These are phyloP conservation scores for Dioszegia hungarica DNA, from an alignment of 768 basidiomycete species.

Conservation along the genomic window DNA sequence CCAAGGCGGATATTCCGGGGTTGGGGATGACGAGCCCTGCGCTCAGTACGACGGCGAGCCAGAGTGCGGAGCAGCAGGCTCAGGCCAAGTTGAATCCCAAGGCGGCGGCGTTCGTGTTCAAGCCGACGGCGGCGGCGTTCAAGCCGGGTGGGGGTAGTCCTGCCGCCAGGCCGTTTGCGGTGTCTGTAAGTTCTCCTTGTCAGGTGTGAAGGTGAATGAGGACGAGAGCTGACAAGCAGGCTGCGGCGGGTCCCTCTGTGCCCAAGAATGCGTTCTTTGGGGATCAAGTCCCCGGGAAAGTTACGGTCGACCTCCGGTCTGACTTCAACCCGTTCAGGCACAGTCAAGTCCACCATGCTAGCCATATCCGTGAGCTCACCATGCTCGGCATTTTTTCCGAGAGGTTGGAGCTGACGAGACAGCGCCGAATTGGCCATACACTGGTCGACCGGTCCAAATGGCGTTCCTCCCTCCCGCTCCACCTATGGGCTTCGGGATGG, in stretches of 20 bases:
- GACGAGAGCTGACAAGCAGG: conserved; percentile 9
- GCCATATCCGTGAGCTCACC: conserved; percentile 63
- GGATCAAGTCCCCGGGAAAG: conserved; percentile 63
- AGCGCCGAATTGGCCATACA: conserved; percentile 79
- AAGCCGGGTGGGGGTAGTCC: conserved; percentile 53
- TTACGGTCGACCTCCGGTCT: conserved; percentile 79
- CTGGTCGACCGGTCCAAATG: conserved; percentile 74
- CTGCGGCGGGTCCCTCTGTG: conserved; percentile 25
- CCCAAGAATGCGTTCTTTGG: conserved; percentile 77
- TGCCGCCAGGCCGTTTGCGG: not conserved
- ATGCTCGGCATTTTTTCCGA: no score
- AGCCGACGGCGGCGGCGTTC: conserved; percentile 74
- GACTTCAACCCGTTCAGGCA: conserved; percentile 97
- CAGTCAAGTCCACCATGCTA: conserved; percentile 70
- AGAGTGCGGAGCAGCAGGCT: conserved; percentile 41
- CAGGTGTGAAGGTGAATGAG: not conserved
- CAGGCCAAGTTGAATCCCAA: conserved; percentile 74
- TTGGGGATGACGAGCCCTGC: not conserved
- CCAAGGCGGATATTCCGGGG: conserved; percentile 24
- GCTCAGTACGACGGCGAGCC: conserved; percentile 4
- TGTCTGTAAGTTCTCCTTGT: conserved; percentile 1
- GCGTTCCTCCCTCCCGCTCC: conserved; percentile 57
- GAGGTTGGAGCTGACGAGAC: not conserved
- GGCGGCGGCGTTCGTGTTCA: conserved; percentile 72
- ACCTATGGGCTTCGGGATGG: conserved; percentile 7